Percentiles rank a stretch among this genome's conserved stretches.
Evolutionary conservation across 768 basidiomycete species (phyloP).

Genomic region (Sarcomyxa edulis): DNA sequence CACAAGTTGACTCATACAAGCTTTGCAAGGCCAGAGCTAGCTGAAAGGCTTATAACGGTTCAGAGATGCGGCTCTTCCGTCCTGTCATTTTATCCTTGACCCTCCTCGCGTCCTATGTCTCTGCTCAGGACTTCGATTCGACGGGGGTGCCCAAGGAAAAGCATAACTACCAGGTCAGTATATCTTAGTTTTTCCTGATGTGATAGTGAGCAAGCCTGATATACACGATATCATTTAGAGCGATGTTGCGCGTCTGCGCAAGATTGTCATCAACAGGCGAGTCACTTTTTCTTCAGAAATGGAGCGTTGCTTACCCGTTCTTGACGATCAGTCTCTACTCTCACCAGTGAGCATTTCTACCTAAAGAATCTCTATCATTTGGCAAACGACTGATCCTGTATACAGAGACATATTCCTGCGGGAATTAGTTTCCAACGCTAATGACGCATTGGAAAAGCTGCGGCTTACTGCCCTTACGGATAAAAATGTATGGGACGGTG

Average conservation of each 20-base stretch:
- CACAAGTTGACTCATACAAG: background rate
- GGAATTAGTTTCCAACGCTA: constrained; percentile 90
- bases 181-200: background rate
- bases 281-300: too few relatives aligned
- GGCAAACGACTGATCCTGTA: background rate
- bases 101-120: constrained; percentile 35
- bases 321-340: constrained; percentile 73
- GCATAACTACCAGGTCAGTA: constrained; percentile 65
- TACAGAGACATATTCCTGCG: constrained; percentile 79
- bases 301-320: too few relatives aligned
- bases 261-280: constrained; percentile 88
- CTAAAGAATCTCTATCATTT: background rate
- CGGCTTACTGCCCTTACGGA: constrained; percentile 81
- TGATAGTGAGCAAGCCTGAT: background rate
- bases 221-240: constrained; percentile 45
- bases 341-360: constrained; percentile 66
- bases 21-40: background rate
- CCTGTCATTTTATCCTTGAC: constrained; percentile 44
- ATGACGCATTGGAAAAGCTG: constrained; percentile 95
- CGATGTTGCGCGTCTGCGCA: constrained; percentile 88
- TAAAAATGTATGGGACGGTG: constrained; percentile 62
- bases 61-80: constrained; percentile 55
- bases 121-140: constrained; percentile 41
- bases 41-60: constrained; percentile 5
- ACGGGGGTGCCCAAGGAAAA: constrained; percentile 43